Evolutionary conservation across 208 protist genomes (phyloP), one percentile per base, ranked within the genome.

Genomic region (Acanthamoeba castellanii): DNA sequence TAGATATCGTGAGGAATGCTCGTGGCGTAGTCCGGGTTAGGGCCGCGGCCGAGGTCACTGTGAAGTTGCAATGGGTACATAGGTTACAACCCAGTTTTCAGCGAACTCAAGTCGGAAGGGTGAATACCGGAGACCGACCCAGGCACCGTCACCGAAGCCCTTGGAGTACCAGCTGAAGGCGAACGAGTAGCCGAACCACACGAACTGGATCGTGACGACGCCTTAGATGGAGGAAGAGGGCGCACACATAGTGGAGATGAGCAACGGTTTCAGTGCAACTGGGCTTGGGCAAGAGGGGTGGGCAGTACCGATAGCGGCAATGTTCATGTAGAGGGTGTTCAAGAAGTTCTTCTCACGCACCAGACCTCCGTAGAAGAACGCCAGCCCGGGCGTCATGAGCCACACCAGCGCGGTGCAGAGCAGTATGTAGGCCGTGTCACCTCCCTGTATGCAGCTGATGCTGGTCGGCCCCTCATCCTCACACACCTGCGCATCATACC

Each of bases 321-420:
- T 57, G 87, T 47, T 92, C 87, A 92, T 92, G 61, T 78, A 78
- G 57, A 92, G 87, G 27, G 87, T 76, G 66, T 92, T 92, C 18
- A 92, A 37, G 66, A 94, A 66, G 76, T 94, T 94, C 59, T 94
- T 94, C 34, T 94, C 68, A n/a, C 91, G 50, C 27, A 87, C 91
- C 7, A 94, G 91, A 47, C 91, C 91, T 37, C 91, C 91, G 42
- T 94, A 94, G 52, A 94, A 94, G 45, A 94, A 59, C 22, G 72
- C 91, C 68, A 94, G n/a, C 11, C 91, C 91, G 3, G 91, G 91
- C 18, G 91, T 87, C 91, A 94, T 94, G 68, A 94, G 34, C 66
- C 50, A 88, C 70, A 94, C 91, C 3, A 94, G 70, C 22, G 68
- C 91, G 0, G 91, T 94, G n/a, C 32, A 87, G 13, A 52, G 5